Evolutionary conservation across 2,329 filamentous ascomycete genomes (phyloP), one percentile per base, ranked within the genome.

Genomic region (Trichophyton rubrum): DNA sequence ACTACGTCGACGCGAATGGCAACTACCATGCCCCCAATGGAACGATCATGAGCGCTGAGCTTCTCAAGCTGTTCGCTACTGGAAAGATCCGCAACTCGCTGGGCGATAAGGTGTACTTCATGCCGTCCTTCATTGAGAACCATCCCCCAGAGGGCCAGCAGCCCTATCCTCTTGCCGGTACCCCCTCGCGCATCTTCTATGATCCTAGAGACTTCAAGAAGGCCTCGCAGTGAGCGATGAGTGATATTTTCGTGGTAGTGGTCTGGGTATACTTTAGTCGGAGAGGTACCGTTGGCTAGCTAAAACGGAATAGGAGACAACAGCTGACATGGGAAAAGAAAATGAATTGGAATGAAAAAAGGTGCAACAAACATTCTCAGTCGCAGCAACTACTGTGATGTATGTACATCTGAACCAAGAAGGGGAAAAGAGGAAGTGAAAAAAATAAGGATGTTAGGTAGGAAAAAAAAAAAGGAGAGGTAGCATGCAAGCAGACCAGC

Each of bases 61-160:
- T 62, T 20, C 59, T 65, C 9, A 15, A 45, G 3, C 13, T 55
- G n/a, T 56, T 61, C 43, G 15, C 58, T n/a, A 24, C 9, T 9
- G 63, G 63, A 17, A 35, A 40, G 11, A 56, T 65, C 43, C 57
- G 58, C 38, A 65, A 67, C 24, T 62, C 59, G 17, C 62, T 62
- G 22, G 67, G 66, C 5, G 66, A 66, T 56, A 64, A 45, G 17
- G 64, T 66, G 8, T 67, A 62, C 62, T 69, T 69, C 61, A 63
- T 62, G 38, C 67, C 66, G 7, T 63, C 61, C 4, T 69, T 68
- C 56, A 62, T 69, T 33, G 62, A 62, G 22, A 62, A 63, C 13
- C 64, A 66, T 60, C 66, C 67, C 4, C 67, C 67, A 65, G 55
- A 63, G 64, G 58, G 62, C 8, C 53, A 60, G 57, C 9, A 30